These are phyloP conservation scores for Cadophora luteo-olivacea DNA, from an alignment of 2,329 filamentous ascomycete genomes.

Conservation along the genomic window DNA sequence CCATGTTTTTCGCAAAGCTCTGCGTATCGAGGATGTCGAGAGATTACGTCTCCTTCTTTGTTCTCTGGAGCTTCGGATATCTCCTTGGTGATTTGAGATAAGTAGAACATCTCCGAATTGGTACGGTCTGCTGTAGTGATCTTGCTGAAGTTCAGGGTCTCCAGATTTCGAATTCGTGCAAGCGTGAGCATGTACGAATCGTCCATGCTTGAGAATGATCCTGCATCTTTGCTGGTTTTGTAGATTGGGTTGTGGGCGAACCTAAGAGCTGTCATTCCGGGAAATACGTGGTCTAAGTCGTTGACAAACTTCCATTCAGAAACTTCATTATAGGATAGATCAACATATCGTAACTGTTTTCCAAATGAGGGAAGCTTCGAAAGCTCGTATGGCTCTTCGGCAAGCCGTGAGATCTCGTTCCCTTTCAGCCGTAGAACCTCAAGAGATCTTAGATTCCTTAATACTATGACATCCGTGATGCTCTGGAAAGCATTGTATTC, in stretches of 20 bases:
- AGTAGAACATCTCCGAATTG: slow-evolving; percentile 93
- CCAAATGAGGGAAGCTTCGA: slow-evolving; percentile 32
- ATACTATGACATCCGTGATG: slow-evolving; percentile 61
- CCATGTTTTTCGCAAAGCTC: slow-evolving; percentile 81
- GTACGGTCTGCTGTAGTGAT: slow-evolving; percentile 77
- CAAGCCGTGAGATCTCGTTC: slow-evolving; percentile 73
- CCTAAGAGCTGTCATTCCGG: slow-evolving; percentile 75
- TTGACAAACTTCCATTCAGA: slow-evolving; percentile 78
- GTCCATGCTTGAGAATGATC: slow-evolving; percentile 63
- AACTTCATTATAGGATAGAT: slow-evolving; percentile 76
- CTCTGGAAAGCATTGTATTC: slow-evolving; percentile 74
- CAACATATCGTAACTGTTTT: slow-evolving; percentile 58
- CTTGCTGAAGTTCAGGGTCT: slow-evolving; percentile 73
- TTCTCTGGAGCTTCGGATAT: slow-evolving; percentile 64
- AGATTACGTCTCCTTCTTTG: slow-evolving; percentile 61
- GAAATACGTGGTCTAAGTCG: slow-evolving; percentile 69
- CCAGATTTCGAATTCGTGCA: slow-evolving; percentile 72
- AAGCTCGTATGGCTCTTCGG: slow-evolving; percentile 1
- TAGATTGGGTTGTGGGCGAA: slow-evolving; percentile 89
- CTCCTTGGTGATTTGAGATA: slow-evolving; percentile 81
- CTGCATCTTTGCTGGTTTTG: slow-evolving; percentile 46
- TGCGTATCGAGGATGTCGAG: slow-evolving; percentile 72
- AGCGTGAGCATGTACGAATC: slow-evolving; percentile 90
- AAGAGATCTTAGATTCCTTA: slow-evolving; percentile 59
- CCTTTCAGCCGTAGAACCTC: slow-evolving; percentile 75